Conservation (phyloP, 768 basidiomycete species). For the Pleurotus cornucopiae region DNA sequence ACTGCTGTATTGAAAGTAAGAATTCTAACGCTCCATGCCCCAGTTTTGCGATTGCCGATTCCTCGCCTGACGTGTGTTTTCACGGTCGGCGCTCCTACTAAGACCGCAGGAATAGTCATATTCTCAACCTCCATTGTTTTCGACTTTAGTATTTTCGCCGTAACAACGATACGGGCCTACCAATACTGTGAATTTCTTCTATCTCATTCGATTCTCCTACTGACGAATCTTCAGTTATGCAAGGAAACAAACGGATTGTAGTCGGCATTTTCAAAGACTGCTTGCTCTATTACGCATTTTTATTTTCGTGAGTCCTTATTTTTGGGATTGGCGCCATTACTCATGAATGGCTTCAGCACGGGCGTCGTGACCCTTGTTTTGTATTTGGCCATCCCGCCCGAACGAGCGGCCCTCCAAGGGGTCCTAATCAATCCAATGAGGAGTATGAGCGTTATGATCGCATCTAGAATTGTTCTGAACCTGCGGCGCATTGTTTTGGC, state of each 20-base stretch:
- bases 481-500: neutral
- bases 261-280: neutral
- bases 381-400: neutral
- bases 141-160: neutral
- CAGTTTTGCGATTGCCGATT: neutral
- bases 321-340: neutral
- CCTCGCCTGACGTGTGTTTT: neutral
- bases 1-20: neutral
- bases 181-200: neutral
- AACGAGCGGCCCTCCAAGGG: neutral
- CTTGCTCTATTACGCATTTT: neutral
- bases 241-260: neutral
- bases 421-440: slow-evolving; percentile 3
- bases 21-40: neutral
- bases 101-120: neutral
- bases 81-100: neutral
- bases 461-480: slow-evolving; percentile 1
- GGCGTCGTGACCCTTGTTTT: neutral
- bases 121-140: neutral
- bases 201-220: neutral
- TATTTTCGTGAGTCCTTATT: neutral
- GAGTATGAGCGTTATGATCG: neutral
- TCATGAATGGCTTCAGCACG: neutral
- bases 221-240: neutral
- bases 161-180: neutral